Conservation (phyloP, 2,329 filamentous ascomycete species). For the Xylaria arbuscula region DNA sequence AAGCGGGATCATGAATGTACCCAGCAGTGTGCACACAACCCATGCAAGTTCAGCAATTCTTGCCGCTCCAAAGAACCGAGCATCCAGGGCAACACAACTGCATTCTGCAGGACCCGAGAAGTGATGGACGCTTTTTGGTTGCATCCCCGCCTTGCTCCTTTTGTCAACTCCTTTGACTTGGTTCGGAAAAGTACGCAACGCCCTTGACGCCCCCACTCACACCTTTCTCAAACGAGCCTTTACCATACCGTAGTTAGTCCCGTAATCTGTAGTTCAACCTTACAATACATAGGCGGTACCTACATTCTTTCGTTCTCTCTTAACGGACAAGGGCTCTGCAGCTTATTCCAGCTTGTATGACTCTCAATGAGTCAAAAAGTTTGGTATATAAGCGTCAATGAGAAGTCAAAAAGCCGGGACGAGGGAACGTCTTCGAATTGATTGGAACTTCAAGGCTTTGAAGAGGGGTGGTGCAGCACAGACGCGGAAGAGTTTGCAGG, state of each 20-base stretch:
- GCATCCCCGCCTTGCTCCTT: constrained; percentile 27
- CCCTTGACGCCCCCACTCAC: constrained; percentile 30
- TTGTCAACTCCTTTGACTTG: constrained; percentile 21
- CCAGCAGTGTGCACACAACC: constrained; percentile 18
- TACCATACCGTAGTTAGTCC: background rate
- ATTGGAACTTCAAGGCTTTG: background rate
- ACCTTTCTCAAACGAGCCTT: constrained; percentile 12
- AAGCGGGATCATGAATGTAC: constrained; percentile 1
- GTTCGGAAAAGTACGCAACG: constrained; percentile 24
- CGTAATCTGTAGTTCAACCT: background rate
- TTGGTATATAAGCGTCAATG: background rate
- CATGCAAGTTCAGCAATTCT: constrained; percentile 7
- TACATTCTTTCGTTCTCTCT: background rate
- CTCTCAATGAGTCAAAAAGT: background rate
- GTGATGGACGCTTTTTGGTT: constrained; percentile 26
- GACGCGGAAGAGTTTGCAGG: constrained; percentile 25
- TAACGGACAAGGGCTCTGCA: constrained; percentile 11
- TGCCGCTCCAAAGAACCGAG: constrained; percentile 19
- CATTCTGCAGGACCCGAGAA: constrained; percentile 30
- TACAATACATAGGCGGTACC: background rate
- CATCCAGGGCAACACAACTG: constrained; percentile 3
- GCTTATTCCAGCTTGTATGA: background rate
- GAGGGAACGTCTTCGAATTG: constrained; percentile 8
- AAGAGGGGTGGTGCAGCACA: constrained; percentile 27
- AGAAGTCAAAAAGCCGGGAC: constrained; percentile 7